Base-by-base conservation (phyloP, 805 yeast species). In the Ogataea glucozyma region DNA sequence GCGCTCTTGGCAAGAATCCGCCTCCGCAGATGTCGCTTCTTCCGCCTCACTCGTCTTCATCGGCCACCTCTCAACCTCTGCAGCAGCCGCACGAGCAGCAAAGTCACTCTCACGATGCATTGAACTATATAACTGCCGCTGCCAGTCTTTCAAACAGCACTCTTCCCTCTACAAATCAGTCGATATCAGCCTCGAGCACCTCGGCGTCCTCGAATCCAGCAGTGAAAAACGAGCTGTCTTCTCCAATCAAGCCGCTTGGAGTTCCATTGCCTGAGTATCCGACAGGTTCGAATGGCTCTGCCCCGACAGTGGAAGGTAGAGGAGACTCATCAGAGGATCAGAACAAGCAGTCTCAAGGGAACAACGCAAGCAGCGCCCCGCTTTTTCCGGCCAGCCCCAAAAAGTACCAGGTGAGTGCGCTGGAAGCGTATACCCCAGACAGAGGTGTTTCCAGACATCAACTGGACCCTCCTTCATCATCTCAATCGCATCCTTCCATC, bases 381-480 rank as follows among this genome's bases (percentile, higher is more conserved):
- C 18, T 47, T 13, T 41, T 41, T 32, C 47, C 48, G 12, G 47
- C 51, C 12, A 53, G 58, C 38, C 65, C 64, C 4, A 73, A 73
- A 46, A 67, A 75, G 6, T 72, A 67, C 48, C 70, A 71, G 37
- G 67, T 71, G 2, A 69, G 72, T 22, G 76, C 81, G n/a, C 60
- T 77, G 49, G 85, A 80, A 52, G 82, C 84, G 4, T 78, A 76
- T 51, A 80, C 87, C 0, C 85, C 85, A 2, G 85, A 79, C 48
- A 60, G 85, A 27, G 83, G 83, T 9, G 47, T 59, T 7, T 52
- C 57, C 11, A 52, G 61, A 32, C 57, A 56, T 7, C 52, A 51
- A 34, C 29, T 57, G 26, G 64, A 58, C 26, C 53, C 57, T 10
- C 60, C 60, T 14, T 53, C 57, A 13, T 58, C 61, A 6, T 46